Evolutionary conservation across 805 yeast species (phyloP).

Genomic region (Myxozyma melibiosi): DNA sequence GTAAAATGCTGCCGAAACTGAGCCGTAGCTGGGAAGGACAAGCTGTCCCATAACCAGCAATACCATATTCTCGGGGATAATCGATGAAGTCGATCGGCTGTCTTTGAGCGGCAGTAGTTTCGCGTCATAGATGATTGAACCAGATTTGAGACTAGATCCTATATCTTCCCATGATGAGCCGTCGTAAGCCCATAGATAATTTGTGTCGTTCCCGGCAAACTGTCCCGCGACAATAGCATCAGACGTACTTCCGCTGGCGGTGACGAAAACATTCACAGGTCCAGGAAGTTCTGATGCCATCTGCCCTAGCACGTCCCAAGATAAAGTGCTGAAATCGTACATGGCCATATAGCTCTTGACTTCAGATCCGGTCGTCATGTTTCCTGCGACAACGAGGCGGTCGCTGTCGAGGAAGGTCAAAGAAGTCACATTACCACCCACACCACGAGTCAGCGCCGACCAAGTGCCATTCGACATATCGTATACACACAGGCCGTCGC

Average conservation of each 20-base stretch:
- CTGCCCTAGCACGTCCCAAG: slow-evolving; percentile 34
- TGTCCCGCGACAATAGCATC: slow-evolving; percentile 52
- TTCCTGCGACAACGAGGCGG: slow-evolving; percentile 55
- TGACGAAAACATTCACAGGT: slow-evolving; percentile 38
- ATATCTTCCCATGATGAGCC: slow-evolving; percentile 32
- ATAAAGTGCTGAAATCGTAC: slow-evolving; percentile 49
- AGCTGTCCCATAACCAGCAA: slow-evolving; percentile 64
- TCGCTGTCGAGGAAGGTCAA: slow-evolving; percentile 52
- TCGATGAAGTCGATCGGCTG: slow-evolving; percentile 40
- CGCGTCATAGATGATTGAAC: slow-evolving; percentile 51
- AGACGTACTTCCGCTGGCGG: slow-evolving; percentile 44
- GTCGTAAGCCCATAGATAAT: slow-evolving; percentile 41
- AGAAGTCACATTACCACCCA: slow-evolving; percentile 58
- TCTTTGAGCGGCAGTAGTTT: slow-evolving; percentile 46
- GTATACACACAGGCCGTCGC: slow-evolving; percentile 68
- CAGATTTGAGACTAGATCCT: slow-evolving; percentile 35
- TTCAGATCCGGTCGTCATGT: slow-evolving; percentile 47
- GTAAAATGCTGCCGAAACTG: slow-evolving; percentile 61
- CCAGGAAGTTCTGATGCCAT: slow-evolving; percentile 35
- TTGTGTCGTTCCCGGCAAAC: slow-evolving; percentile 47
- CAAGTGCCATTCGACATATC: slow-evolving; percentile 59
- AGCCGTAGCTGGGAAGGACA: slow-evolving; percentile 53
- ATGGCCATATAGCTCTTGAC: slow-evolving; percentile 18
- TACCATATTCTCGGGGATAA: slow-evolving; percentile 49
- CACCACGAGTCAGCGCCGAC: slow-evolving; percentile 46